Conservation (phyloP, 768 basidiomycete species). For the Amanita pseudoporphyria region DNA sequence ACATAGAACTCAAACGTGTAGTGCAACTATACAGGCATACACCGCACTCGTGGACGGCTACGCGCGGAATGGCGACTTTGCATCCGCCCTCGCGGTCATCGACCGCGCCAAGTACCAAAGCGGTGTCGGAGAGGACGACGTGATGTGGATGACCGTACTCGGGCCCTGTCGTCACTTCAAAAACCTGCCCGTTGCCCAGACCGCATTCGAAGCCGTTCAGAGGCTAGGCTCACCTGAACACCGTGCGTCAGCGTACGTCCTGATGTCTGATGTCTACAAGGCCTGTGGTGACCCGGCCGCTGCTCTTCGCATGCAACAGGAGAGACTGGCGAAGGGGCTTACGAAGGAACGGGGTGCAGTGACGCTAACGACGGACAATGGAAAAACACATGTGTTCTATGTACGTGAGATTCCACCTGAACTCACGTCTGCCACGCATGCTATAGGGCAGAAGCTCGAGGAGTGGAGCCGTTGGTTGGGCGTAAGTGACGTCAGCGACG, state of each 20-base stretch:
- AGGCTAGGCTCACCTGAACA: constrained; percentile 16
- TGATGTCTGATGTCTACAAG: constrained; percentile 15
- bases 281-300: constrained; percentile 14
- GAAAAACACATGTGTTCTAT: constrained; percentile 16
- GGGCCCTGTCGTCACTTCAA: constrained; percentile 18
- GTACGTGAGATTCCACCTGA: constrained; percentile 16
- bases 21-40: constrained; percentile 14
- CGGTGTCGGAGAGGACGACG: constrained; percentile 15
- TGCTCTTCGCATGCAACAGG: constrained; percentile 15
- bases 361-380: constrained; percentile 16
- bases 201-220: constrained; percentile 15
- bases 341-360: constrained; percentile 14
- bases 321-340: constrained; percentile 14
- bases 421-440: constrained; percentile 11
- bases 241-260: constrained; percentile 17
- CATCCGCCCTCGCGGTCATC: constrained; percentile 16
- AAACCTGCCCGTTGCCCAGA: constrained; percentile 15
- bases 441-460: constrained; percentile 16
- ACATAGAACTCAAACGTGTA: constrained; percentile 11
- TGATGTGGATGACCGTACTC: constrained; percentile 18
- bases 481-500: constrained; percentile 14
- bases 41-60: constrained; percentile 16
- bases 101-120: constrained; percentile 16
- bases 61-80: constrained; percentile 15
- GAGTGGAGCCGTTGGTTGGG: constrained; percentile 16